These are phyloP conservation scores for Isoetes engelmannii DNA, from an alignment of 83 land plant genomes.

Conservation along the genomic window DNA sequence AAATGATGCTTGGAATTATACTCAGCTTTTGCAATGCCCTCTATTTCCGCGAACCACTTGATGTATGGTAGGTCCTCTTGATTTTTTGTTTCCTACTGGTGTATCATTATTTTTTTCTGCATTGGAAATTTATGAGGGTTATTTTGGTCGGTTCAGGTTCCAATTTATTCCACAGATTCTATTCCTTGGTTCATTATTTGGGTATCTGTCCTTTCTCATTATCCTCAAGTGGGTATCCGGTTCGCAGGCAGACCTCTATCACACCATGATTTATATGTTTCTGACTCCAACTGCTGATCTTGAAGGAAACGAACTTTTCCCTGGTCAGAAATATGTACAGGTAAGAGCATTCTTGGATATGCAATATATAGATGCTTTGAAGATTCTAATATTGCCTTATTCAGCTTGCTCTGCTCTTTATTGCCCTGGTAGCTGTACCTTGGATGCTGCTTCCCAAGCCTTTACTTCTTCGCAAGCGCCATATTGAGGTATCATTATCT, in stretches of 20 bases:
- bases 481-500: background rate
- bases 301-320: slow-evolving; percentile 85
- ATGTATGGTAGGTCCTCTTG: slow-evolving; percentile 7
- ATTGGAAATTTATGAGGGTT: no score
- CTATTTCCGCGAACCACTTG: slow-evolving; percentile 8
- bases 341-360: slow-evolving; percentile 16
- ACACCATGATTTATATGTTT: slow-evolving; percentile 98
- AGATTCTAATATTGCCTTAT: no score
- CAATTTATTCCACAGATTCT: slow-evolving; percentile 92
- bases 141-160: slow-evolving; percentile 45
- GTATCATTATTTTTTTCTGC: no score
- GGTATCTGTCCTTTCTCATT: slow-evolving; percentile 85
- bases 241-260: slow-evolving; percentile 87
- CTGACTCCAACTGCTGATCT: slow-evolving; percentile 87
- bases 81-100: background rate
- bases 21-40: slow-evolving; percentile 12
- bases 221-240: slow-evolving; percentile 90
- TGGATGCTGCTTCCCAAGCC: slow-evolving; percentile 11
- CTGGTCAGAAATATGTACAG: slow-evolving; percentile 73
- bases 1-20: slow-evolving; percentile 11
- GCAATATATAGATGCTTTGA: no score
- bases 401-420: no score
- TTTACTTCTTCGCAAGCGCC: background rate
- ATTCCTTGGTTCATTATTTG: slow-evolving; percentile 79
- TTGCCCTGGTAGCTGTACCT: slow-evolving; percentile 8